Evolutionary conservation across 2,329 filamentous ascomycete genomes (phyloP), one percentile per base, ranked within the genome.

Genomic region (Diaporthe amygdali): DNA sequence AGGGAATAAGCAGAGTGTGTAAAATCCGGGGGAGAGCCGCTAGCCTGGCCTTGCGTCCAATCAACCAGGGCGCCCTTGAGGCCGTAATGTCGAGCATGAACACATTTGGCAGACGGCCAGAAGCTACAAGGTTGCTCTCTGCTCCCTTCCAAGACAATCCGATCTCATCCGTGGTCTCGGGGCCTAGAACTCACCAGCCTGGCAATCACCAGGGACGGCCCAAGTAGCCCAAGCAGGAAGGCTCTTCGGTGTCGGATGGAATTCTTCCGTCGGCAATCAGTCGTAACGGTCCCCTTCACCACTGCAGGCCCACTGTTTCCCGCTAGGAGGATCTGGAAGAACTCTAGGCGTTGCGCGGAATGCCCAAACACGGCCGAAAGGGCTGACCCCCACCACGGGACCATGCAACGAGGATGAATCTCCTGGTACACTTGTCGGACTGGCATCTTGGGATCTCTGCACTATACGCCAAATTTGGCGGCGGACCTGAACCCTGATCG

Each of bases 401-500:
- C 17, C 37, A 30, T 61, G 15, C 10, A 17, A 12, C 41, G 41
- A 49, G 44, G 27, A 6, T 34, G 6, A 5, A 2, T 49, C 12
- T 49, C 12, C 14, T 25, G 59, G 59, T 64, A 37, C 59, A 44
- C 44, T 37, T 37, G 44, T 2, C 20, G 15, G 59, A 30, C 44
- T 37, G 59, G 30, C 30, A 49, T 49, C 14, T 64, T 25, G 41
- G 41, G 59, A 22, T 25, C 47, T 27, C 3, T 20, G 46, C 15
- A 10, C 59, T 32, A 12, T 15, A 8, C 30, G 7, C 15, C 30
- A 14, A 4, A 10, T 49, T 7, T 64, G 59, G 59, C 59, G 59
- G 59, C 46, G 59, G 59, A 27, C 15, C 27, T 49, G 59, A 64
- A 64, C 59, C 59, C 59, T 64, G 59, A 64, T 64, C 30, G 59